Percentiles rank a stretch among this genome's conserved stretches.
phyloP scores from a whole-genome alignment of 2,329 filamentous ascomycete genomes.

The Alternaria solani region DNA sequence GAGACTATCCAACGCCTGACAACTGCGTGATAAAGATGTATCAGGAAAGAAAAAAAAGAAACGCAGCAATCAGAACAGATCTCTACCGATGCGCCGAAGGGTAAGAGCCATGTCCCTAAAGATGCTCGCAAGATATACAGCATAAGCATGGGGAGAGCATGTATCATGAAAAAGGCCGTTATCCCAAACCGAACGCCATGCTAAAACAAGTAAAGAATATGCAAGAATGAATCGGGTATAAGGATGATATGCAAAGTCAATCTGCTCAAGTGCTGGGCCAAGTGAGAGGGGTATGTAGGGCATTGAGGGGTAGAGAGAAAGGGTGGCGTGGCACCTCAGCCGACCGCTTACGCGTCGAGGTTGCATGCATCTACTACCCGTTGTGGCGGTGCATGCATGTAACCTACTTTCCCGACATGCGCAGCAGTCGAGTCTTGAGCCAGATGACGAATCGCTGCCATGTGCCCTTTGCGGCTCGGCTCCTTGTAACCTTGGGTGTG shows the following conservation, averaged over 20 bases:
- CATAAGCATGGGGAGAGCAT: slow-evolving; percentile 19
- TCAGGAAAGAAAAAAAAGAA: slow-evolving; percentile 1
- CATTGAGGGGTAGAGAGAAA: neutral
- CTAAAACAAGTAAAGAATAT: slow-evolving; percentile 20
- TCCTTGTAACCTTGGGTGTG: slow-evolving; percentile 44
- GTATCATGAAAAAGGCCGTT: slow-evolving; percentile 28
- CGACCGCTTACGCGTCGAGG: neutral
- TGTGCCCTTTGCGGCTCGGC: slow-evolving; percentile 50
- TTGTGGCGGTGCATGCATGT: slow-evolving; percentile 8
- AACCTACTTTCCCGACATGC: slow-evolving; percentile 48
- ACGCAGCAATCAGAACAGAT: slow-evolving; percentile 10
- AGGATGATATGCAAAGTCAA: slow-evolving; percentile 2
- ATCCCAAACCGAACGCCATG: slow-evolving; percentile 33
- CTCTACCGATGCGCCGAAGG: slow-evolving; percentile 20
- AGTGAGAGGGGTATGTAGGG: slow-evolving; percentile 1
- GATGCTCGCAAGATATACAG: slow-evolving; percentile 36
- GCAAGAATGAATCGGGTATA: slow-evolving; percentile 15
- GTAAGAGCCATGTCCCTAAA: slow-evolving; percentile 21
- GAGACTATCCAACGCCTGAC: slow-evolving; percentile 18
- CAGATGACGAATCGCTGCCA: slow-evolving; percentile 66
- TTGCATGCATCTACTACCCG: neutral
- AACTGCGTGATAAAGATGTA: slow-evolving; percentile 12
- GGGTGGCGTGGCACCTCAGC: neutral
- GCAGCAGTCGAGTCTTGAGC: slow-evolving; percentile 64
- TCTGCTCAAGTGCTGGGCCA: neutral